A percentile compares a stretch with the other conserved stretches of the same genome.
Conservation (phyloP, 2,329 filamentous ascomycete species). For the Claviceps maximensis region DNA sequence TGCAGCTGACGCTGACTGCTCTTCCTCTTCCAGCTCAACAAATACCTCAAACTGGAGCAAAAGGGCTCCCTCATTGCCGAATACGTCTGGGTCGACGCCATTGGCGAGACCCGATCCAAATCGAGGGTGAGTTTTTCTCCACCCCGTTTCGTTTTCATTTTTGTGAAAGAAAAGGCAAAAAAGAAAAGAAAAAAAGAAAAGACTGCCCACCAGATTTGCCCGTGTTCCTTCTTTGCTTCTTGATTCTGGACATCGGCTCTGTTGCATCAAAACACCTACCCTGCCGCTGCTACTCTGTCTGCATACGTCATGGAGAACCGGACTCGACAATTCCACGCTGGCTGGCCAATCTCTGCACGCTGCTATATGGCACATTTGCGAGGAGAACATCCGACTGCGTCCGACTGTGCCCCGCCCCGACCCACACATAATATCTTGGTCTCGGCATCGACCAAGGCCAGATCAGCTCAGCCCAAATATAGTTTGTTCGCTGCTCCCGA, state of each 20-base stretch:
- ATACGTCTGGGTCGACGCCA: constrained; percentile 90
- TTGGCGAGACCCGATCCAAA: constrained; percentile 80
- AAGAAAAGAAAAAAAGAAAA: too few species aligned
- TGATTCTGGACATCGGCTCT: neutral
- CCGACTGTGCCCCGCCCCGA: constrained; percentile 6
- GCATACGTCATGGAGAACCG: neutral
- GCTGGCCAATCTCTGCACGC: neutral
- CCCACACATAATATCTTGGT: neutral
- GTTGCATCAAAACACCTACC: neutral
- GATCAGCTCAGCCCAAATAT: neutral
- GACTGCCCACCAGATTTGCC: too few species aligned
- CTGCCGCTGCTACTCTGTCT: neutral
- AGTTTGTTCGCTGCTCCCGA: neutral
- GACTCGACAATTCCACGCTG: neutral
- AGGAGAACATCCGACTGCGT: too few species aligned
- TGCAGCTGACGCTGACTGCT: constrained; percentile 11
- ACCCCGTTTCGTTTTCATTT: neutral
- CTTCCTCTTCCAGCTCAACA: constrained; percentile 53
- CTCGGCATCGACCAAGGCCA: neutral
- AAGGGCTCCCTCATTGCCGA: constrained; percentile 82
- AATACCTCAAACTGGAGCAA: constrained; percentile 86
- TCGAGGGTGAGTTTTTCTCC: constrained; percentile 61
- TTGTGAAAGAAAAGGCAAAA: neutral
- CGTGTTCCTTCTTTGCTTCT: neutral
- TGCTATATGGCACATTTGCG: neutral